Evolutionary conservation across 2,329 filamentous ascomycete genomes (phyloP), one percentile per base, ranked within the genome.

Genomic region (Raffaelea deltoideospora): DNA sequence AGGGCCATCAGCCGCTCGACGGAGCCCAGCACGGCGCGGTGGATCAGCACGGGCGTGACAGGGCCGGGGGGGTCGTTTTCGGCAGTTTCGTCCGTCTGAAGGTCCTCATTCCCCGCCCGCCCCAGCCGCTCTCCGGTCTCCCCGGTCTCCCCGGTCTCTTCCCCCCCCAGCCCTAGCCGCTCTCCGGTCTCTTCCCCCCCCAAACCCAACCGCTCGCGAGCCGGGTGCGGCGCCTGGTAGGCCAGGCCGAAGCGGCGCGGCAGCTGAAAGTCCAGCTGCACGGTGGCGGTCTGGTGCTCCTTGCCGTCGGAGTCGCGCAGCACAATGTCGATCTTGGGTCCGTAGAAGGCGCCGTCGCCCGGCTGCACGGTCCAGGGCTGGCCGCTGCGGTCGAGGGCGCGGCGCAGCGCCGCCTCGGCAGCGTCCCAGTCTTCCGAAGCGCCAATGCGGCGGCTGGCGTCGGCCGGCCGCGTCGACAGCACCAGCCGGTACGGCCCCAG

Each of bases 251-350:
- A 93, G 11, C 84, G 73, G 51, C 83, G 80, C 1, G 85, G 85
- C 2, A 93, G 65, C 56, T 93, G 86, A 53, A 93, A 92, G 53
- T 93, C 85, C 21, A 93, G 70, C 60, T 93, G 85, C 35, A 93
- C 79, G 0, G 85, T 92, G 3, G 84, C 86, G 3, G 86, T 83
- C 53, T 93, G 85, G 51, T 92, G 85, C 49, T 86, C 81, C 51
- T 88, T 92, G 8, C 82, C 83, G 49, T 83, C 72, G 1, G 79
- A 77, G 51, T 92, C 85, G 42, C 70, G 73, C 32, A 93, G 58
- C 28, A 92, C 74, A 31, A 93, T 81, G 50, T 93, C 85, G 45
- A 93, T 93, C 59, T 93, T 93, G 23, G 86, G 85, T 0, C 86
- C 85, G 50, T 93, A 93, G 51, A 93, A 93, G 4, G 85, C 85